Conservation (phyloP, 306 rosid genomes). For the Fragaria iinumae region DNA sequence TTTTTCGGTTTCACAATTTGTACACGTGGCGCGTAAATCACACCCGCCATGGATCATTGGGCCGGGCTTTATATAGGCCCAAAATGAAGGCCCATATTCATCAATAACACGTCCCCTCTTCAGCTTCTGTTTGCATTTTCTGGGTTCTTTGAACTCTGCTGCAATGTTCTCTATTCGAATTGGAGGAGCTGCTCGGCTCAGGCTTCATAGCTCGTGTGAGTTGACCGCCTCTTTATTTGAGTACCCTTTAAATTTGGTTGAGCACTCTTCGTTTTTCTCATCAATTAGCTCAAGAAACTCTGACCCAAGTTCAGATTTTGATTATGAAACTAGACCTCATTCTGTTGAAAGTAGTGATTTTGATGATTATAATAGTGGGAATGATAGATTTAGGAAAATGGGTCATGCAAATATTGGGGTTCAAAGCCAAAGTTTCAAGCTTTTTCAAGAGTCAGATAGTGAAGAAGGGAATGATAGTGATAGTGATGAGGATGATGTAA, state of each 20-base stretch:
- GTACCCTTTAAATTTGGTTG: constrained; percentile 21
- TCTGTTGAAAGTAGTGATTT: constrained; percentile 20
- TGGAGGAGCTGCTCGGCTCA: constrained; percentile 9
- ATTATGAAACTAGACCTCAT: constrained; percentile 23
- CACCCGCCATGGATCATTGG: not conserved
- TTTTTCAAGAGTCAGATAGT: constrained; percentile 29
- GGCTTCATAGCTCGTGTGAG: constrained; percentile 15
- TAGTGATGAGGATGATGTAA: constrained; percentile 38
- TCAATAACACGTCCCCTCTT: too few relatives aligned
- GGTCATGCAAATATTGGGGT: constrained; percentile 34
- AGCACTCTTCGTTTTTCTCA: constrained; percentile 29
- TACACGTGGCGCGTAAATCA: not conserved
- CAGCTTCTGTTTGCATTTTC: not conserved
- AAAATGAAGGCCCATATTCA: too few relatives aligned
- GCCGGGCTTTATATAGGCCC: not conserved
- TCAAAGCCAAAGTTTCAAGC: constrained; percentile 14
- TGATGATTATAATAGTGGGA: constrained; percentile 21
- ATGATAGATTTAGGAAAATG: constrained; percentile 30
- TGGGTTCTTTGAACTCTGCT: not conserved
- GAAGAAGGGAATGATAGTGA: constrained; percentile 27
- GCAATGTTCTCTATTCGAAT: constrained; percentile 21
- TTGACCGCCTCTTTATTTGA: constrained; percentile 20
- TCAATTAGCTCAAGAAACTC: constrained; percentile 31
- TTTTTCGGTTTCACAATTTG: not conserved
- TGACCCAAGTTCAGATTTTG: constrained; percentile 23